phyloP scores from a whole-genome alignment of 306 rosid species.

The Crotalaria pallida region DNA sequence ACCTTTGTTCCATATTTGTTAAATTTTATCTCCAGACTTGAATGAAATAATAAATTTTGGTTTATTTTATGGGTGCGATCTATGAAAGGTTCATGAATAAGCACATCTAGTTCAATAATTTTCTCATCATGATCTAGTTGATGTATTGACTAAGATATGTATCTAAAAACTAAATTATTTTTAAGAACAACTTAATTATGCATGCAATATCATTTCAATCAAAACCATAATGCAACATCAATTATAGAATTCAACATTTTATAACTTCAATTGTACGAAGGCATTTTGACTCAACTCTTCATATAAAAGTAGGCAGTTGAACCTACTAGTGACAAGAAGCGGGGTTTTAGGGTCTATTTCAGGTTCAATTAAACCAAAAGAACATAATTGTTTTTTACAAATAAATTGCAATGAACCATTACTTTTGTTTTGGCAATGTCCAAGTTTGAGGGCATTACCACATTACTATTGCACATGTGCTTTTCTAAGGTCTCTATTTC shows the following conservation, averaged over 20 bases:
- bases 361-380: background rate
- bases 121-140: slow-evolving; percentile 14
- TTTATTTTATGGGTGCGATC: background rate
- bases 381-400: background rate
- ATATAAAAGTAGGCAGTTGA: background rate
- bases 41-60: no score
- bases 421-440: background rate
- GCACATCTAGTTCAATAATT: slow-evolving; percentile 14
- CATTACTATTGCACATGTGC: background rate
- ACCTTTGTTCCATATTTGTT: background rate
- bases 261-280: background rate
- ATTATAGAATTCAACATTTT: background rate
- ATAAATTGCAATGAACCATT: background rate
- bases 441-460: background rate
- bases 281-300: background rate
- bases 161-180: background rate
- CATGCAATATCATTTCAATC: no score
- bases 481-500: background rate
- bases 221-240: background rate
- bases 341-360: background rate
- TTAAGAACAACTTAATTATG: background rate
- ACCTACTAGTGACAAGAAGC: background rate
- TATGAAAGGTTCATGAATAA: slow-evolving; percentile 38
- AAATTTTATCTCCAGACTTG: background rate
- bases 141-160: slow-evolving; percentile 9